Conservation (phyloP, 202 grass and related monocot species). For the Elaeis oleifera region DNA sequence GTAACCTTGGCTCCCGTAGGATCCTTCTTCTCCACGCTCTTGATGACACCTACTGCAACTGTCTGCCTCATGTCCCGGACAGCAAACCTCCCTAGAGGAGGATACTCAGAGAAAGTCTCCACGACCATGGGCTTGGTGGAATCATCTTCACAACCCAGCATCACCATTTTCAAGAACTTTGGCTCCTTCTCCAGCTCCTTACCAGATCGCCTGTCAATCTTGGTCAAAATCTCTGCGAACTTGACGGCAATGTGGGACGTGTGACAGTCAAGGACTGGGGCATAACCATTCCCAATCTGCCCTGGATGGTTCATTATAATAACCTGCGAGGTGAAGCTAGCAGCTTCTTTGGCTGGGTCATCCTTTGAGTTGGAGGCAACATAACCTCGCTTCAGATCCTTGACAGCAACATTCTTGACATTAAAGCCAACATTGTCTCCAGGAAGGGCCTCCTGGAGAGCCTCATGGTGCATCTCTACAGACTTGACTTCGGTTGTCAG, state of each 20-base stretch:
- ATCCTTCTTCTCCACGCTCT: conserved; percentile 10
- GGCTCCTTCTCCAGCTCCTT: conserved; percentile 13
- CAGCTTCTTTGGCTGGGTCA: conserved; percentile 3
- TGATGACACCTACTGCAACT: background rate
- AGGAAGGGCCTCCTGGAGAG: background rate
- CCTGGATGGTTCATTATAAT: conserved; percentile 10
- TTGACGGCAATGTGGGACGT: conserved; percentile 6
- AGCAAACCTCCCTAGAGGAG: background rate
- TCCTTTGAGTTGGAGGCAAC: conserved; percentile 11
- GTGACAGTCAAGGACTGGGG: conserved; percentile 1
- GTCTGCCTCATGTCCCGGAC: conserved; percentile 10
- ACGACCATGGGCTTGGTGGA: conserved; percentile 7
- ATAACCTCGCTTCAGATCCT: conserved; percentile 4
- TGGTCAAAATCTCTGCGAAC: conserved; percentile 1
- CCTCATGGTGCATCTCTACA: conserved; percentile 7
- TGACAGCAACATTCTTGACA: conserved; percentile 5
- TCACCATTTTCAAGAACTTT: conserved; percentile 8
- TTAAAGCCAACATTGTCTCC: conserved; percentile 10
- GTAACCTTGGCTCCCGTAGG: conserved; percentile 2
- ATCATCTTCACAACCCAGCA: background rate
- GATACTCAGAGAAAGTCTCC: conserved; percentile 2
- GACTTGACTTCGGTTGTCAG: conserved; percentile 9
- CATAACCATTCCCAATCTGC: conserved; percentile 9
- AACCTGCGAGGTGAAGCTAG: conserved; percentile 2
- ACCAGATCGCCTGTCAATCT: conserved; percentile 3